phyloP scores from a whole-genome alignment of 2,329 filamentous ascomycete genomes.

The Pseudocercospora pini-densiflorae region DNA sequence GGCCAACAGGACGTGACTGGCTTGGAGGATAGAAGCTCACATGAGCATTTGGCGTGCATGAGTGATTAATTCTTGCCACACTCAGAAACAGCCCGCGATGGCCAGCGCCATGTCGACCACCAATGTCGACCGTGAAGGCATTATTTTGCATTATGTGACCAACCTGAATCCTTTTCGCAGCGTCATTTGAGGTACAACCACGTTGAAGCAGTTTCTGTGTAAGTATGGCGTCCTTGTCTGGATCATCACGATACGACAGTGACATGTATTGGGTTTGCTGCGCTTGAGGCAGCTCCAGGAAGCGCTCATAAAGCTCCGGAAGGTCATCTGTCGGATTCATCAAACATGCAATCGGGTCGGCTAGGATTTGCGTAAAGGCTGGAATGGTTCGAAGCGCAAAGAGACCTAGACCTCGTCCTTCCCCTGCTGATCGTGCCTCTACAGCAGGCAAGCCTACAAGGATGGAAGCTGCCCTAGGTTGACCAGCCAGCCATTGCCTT shows the following conservation, averaged over 20 bases:
- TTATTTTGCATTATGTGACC: conserved; percentile 33
- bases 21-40: conserved; percentile 28
- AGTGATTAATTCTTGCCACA: conserved; percentile 32
- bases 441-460: conserved; percentile 23
- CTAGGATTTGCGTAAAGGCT: conserved; percentile 25
- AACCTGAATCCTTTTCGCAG: conserved; percentile 25
- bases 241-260: conserved; percentile 21
- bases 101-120: conserved; percentile 20
- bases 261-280: conserved; percentile 21
- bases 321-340: conserved; percentile 32
- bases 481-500: conserved; percentile 26
- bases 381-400: conserved; percentile 23
- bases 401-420: conserved; percentile 29
- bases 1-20: conserved; percentile 7
- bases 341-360: conserved; percentile 25
- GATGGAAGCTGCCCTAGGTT: conserved; percentile 18
- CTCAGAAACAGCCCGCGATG: conserved; percentile 30
- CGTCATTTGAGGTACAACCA: conserved; percentile 15
- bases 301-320: conserved; percentile 29
- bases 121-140: conserved; percentile 32
- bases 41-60: conserved; percentile 32
- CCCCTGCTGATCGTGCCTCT: conserved; percentile 21
- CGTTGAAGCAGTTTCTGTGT: conserved; percentile 27
- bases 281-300: conserved; percentile 15
- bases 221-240: conserved; percentile 24